phyloP scores from a whole-genome alignment of 1,139 yeast species.

The Arxiozyma slooffiae region DNA sequence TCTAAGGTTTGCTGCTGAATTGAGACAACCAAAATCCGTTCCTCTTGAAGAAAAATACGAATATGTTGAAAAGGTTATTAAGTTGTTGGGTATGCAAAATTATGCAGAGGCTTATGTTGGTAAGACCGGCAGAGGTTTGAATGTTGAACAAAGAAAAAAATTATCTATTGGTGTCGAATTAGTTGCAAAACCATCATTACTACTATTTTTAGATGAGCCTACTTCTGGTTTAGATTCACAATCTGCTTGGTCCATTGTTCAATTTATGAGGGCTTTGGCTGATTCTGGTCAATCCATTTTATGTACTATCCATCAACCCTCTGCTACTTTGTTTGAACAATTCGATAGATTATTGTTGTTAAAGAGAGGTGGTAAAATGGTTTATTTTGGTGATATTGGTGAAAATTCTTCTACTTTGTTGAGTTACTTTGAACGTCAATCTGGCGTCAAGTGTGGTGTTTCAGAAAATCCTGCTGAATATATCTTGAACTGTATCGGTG shows the following conservation, averaged over 20 bases:
- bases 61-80: constrained; percentile 52
- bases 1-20: constrained; percentile 48
- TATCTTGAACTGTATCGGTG: constrained; percentile 54
- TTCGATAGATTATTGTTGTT: constrained; percentile 43
- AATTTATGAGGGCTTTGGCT: constrained; percentile 42
- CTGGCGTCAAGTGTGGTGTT: constrained; percentile 39
- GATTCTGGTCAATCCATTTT: constrained; percentile 48
- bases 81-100: constrained; percentile 46
- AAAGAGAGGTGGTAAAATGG: constrained; percentile 52
- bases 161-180: constrained; percentile 56
- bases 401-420: constrained; percentile 41
- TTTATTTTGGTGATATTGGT: constrained; percentile 61
- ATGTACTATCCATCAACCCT: constrained; percentile 53
- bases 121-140: constrained; percentile 46
- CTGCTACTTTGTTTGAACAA: constrained; percentile 44
- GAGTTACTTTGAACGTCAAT: constrained; percentile 47
- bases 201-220: constrained; percentile 48
- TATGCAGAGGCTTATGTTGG: constrained; percentile 61
- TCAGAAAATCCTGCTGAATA: constrained; percentile 60
- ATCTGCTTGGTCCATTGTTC: constrained; percentile 49
- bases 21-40: constrained; percentile 45
- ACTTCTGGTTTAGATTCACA: constrained; percentile 54
- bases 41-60: constrained; percentile 43
- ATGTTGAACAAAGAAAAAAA: constrained; percentile 59
- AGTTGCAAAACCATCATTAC: constrained; percentile 45